Evolutionary conservation across 768 basidiomycete genomes (phyloP).

Genomic region (Boletus coccyginus): DNA sequence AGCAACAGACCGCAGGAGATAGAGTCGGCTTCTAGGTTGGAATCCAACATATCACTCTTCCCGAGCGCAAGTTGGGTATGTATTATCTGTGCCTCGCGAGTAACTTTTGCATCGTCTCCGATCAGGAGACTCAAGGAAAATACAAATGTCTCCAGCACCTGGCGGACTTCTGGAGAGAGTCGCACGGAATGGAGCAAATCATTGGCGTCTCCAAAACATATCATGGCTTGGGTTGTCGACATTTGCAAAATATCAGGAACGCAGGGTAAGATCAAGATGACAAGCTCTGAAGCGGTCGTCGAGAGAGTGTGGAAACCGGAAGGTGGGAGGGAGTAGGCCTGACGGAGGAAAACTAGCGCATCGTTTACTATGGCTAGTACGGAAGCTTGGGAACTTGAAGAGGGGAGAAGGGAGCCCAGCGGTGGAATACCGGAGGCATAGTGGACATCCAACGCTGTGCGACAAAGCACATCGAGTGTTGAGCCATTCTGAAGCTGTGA

Average conservation of each 20-base stretch:
- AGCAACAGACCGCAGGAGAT: constrained; percentile 61
- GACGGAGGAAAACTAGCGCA: constrained; percentile 55
- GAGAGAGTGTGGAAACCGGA: constrained; percentile 54
- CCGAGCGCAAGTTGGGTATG: constrained; percentile 60
- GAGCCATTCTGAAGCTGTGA: constrained; percentile 59
- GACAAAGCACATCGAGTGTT: constrained; percentile 70
- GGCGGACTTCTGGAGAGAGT: constrained; percentile 52
- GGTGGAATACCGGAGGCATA: constrained; percentile 54
- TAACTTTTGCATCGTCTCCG: constrained; percentile 66
- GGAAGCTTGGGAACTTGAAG: constrained; percentile 44
- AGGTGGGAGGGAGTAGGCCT: constrained; percentile 50
- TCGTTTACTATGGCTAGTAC: constrained; percentile 59
- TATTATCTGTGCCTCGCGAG: constrained; percentile 71
- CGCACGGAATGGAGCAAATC: constrained; percentile 51
- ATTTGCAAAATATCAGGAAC: constrained; percentile 61
- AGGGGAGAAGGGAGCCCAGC: constrained; percentile 54
- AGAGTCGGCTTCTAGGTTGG: constrained; percentile 63
- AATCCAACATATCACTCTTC: constrained; percentile 54
- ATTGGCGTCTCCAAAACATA: constrained; percentile 46
- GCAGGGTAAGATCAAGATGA: constrained; percentile 59
- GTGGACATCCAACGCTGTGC: constrained; percentile 60
- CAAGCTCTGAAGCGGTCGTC: constrained; percentile 60
- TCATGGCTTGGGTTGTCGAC: constrained; percentile 57
- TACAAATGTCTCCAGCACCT: constrained; percentile 57
- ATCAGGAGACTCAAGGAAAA: constrained; percentile 58